These are phyloP conservation scores for Ceratobasidium sp. DNA, from an alignment of 1,284 basidiomycete species.

Conservation along the genomic window DNA sequence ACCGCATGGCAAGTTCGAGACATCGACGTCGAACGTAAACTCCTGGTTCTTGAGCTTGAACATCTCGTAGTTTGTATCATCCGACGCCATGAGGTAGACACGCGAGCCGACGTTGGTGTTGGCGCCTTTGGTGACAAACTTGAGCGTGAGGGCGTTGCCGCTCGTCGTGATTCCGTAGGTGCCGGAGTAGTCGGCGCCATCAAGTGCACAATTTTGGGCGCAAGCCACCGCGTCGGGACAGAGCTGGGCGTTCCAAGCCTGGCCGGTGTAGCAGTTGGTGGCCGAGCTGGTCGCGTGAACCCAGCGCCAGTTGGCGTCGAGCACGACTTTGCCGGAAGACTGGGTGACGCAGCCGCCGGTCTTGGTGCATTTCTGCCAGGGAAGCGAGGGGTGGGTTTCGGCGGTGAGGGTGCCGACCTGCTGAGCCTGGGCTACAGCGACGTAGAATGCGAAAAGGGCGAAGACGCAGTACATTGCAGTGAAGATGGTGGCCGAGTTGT, in stretches of 20 bases:
- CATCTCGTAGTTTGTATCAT: slow-evolving; percentile 60
- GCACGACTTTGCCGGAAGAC: slow-evolving; percentile 16
- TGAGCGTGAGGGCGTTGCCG: slow-evolving; percentile 64
- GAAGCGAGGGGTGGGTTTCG: slow-evolving; percentile 41
- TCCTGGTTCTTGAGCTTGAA: slow-evolving; percentile 60
- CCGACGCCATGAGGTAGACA: slow-evolving; percentile 63
- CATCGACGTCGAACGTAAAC: slow-evolving; percentile 70
- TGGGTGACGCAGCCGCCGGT: slow-evolving; percentile 43
- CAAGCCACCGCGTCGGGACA: slow-evolving; percentile 65
- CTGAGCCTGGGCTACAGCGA: slow-evolving; percentile 44
- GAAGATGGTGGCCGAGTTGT: neutral
- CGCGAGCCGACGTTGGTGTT: slow-evolving; percentile 68
- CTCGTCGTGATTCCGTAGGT: slow-evolving; percentile 62
- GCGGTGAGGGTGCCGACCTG: slow-evolving; percentile 47
- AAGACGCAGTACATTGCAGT: slow-evolving; percentile 8
- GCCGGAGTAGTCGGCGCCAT: slow-evolving; percentile 59
- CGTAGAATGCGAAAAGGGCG: slow-evolving; percentile 46
- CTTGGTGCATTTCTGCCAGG: slow-evolving; percentile 38
- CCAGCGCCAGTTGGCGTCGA: slow-evolving; percentile 25
- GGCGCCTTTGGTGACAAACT: slow-evolving; percentile 62
- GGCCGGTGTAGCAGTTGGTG: slow-evolving; percentile 65
- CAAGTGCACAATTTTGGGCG: slow-evolving; percentile 67
- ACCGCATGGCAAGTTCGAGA: slow-evolving; percentile 68
- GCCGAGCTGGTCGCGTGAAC: slow-evolving; percentile 32
- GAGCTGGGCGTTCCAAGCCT: slow-evolving; percentile 52